These are phyloP conservation scores for Rubroboletus pulcherrimus DNA, from an alignment of 768 basidiomycete genomes.

Conservation along the genomic window DNA sequence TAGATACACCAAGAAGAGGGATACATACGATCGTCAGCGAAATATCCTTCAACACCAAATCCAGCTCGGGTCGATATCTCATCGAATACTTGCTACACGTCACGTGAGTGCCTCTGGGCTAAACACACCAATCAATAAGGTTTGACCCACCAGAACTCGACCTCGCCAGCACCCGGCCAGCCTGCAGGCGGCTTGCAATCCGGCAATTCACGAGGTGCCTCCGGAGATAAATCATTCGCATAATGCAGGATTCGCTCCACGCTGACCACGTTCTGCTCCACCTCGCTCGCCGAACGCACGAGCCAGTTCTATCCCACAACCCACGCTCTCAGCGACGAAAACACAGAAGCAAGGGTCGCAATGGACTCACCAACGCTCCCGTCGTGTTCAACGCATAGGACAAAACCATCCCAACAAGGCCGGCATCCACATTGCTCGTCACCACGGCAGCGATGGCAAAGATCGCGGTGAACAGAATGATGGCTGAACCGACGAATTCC, in stretches of 20 bases:
- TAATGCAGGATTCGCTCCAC: slow-evolving; percentile 88
- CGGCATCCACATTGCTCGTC: slow-evolving; percentile 78
- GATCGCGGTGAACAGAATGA: slow-evolving; percentile 69
- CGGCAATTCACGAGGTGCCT: slow-evolving; percentile 70
- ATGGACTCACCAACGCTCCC: slow-evolving; percentile 60
- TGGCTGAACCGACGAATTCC: slow-evolving; percentile 77
- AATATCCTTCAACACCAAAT: slow-evolving; percentile 75
- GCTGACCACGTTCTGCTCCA: slow-evolving; percentile 88
- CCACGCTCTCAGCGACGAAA: background rate
- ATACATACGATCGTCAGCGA: slow-evolving; percentile 59
- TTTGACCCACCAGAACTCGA: slow-evolving; percentile 66
- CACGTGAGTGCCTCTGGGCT: background rate
- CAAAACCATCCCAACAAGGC: slow-evolving; percentile 80
- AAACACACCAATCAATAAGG: background rate
- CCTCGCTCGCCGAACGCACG: slow-evolving; percentile 78
- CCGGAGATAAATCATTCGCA: slow-evolving; percentile 57
- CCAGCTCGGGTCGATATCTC: slow-evolving; percentile 76
- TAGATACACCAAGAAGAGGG: background rate
- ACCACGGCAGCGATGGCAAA: slow-evolving; percentile 69
- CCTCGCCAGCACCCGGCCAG: slow-evolving; percentile 74
- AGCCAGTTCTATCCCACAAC: slow-evolving; percentile 61
- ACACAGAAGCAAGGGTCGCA: no score
- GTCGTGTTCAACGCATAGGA: slow-evolving; percentile 84
- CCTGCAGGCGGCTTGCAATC: slow-evolving; percentile 46
- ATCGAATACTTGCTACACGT: slow-evolving; percentile 60